These are phyloP conservation scores for Ilyonectria sp. DNA, from an alignment of 2,329 filamentous ascomycete species.

Conservation along the genomic window DNA sequence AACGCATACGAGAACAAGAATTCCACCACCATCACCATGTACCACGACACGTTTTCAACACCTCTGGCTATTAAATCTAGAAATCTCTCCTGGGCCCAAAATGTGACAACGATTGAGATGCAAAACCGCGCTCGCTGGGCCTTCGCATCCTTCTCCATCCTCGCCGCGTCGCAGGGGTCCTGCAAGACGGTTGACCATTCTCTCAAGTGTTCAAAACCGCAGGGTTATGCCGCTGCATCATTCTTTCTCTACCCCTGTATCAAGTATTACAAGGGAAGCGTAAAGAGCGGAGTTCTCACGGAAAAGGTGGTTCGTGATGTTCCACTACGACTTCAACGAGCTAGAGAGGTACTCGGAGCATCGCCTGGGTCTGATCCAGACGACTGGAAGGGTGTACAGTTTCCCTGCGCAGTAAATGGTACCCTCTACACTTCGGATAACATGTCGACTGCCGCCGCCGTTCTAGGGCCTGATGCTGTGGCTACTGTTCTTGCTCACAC, in stretches of 20 bases:
- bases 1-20: not conserved
- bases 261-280: conserved; percentile 5
- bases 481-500: not conserved
- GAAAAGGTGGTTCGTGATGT: conserved; percentile 2
- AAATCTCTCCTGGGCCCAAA: conserved; percentile 20
- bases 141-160: not conserved
- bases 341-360: not conserved
- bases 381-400: conserved; percentile 4
- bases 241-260: conserved; percentile 4
- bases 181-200: not conserved
- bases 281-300: not conserved
- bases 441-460: not conserved
- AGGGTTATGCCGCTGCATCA: conserved; percentile 1
- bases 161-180: not conserved
- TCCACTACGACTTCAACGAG: not conserved
- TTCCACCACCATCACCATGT: not conserved
- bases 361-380: not conserved
- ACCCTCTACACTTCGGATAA: conserved; percentile 2
- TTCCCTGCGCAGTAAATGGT: conserved; percentile 9
- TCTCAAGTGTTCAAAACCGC: not conserved
- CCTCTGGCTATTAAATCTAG: not conserved
- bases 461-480: not conserved
- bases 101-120: conserved; percentile 1
- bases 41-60: not conserved
- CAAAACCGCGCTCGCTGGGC: conserved; percentile 5